Evolutionary conservation across 306 rosid genomes (phyloP).

Genomic region (Glycine soja): DNA sequence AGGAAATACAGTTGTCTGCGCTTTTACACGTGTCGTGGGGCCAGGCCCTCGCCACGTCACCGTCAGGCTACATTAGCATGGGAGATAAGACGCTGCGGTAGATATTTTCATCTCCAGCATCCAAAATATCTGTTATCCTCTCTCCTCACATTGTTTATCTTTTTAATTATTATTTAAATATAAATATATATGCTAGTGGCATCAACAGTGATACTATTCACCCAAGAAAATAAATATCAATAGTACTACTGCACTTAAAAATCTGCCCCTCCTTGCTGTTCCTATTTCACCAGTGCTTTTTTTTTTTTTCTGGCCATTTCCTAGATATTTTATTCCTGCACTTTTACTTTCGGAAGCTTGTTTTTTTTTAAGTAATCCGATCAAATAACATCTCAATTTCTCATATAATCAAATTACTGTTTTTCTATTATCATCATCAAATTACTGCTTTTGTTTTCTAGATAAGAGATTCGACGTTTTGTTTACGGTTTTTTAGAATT

Average conservation of each 20-base stretch:
- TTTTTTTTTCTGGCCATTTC: too few species aligned
- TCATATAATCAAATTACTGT: too few species aligned
- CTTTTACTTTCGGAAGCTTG: background rate
- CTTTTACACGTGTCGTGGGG: constrained; percentile 86
- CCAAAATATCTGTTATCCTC: constrained; percentile 64
- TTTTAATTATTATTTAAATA: background rate
- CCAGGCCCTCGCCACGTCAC: constrained; percentile 69
- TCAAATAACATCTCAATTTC: background rate
- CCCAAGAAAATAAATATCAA: too few species aligned
- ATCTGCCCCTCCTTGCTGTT: background rate
- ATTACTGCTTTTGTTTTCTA: too few species aligned
- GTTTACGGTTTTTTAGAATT: too few species aligned
- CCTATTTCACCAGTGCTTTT: background rate
- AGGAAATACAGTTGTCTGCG: constrained; percentile 59
- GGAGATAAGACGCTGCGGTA: background rate
- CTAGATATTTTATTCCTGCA: constrained; percentile 33
- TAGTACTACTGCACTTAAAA: background rate
- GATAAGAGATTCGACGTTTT: too few species aligned
- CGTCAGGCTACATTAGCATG: background rate
- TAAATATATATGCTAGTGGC: background rate
- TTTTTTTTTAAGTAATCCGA: background rate
- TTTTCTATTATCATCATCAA: too few species aligned
- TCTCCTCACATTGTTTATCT: constrained; percentile 16
- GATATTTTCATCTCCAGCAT: constrained; percentile 63
- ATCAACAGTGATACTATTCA: background rate